phyloP scores from a whole-genome alignment of 1,284 basidiomycete species.

The Tylopilus sp. region DNA sequence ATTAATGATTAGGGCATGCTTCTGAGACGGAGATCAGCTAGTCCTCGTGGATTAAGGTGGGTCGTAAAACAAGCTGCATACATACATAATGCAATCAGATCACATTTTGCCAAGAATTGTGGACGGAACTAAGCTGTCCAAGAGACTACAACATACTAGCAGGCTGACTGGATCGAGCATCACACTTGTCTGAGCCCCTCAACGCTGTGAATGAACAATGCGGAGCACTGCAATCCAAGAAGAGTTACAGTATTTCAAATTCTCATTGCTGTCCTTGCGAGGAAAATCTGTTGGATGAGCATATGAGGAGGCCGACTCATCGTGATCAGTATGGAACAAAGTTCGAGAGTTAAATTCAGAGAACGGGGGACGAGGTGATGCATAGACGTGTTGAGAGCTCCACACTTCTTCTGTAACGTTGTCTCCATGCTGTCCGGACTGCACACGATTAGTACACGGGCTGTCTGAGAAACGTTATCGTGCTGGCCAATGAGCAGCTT shows the following conservation, averaged over 20 bases:
- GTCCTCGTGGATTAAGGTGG: conserved; percentile 36
- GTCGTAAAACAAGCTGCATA: conserved; percentile 16
- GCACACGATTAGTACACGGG: conserved; percentile 14
- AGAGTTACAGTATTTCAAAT: conserved; percentile 34
- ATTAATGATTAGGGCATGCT: conserved; percentile 15
- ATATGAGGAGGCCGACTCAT: conserved; percentile 8
- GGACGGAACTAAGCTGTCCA: not conserved
- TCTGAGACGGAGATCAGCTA: conserved; percentile 28
- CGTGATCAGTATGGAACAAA: conserved; percentile 11
- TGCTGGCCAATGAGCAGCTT: conserved; percentile 13
- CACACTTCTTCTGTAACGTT: conserved; percentile 26
- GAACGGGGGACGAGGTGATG: conserved; percentile 5
- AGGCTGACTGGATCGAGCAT: not conserved
- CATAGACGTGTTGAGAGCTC: conserved; percentile 13
- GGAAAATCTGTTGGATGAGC: conserved; percentile 14
- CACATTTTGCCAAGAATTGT: not conserved
- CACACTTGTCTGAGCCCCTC: not conserved
- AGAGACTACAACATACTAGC: not conserved
- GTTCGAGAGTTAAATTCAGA: conserved; percentile 11
- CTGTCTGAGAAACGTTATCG: conserved; percentile 23
- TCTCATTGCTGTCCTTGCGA: not conserved
- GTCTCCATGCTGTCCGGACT: conserved; percentile 23
- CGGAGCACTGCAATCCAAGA: conserved; percentile 1
- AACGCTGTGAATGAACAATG: not conserved
- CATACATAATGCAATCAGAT: conserved; percentile 23